Percentiles rank a stretch among this genome's conserved stretches.
Conservation (phyloP, 1,284 basidiomycete genomes). For the Puccinia coronata region DNA sequence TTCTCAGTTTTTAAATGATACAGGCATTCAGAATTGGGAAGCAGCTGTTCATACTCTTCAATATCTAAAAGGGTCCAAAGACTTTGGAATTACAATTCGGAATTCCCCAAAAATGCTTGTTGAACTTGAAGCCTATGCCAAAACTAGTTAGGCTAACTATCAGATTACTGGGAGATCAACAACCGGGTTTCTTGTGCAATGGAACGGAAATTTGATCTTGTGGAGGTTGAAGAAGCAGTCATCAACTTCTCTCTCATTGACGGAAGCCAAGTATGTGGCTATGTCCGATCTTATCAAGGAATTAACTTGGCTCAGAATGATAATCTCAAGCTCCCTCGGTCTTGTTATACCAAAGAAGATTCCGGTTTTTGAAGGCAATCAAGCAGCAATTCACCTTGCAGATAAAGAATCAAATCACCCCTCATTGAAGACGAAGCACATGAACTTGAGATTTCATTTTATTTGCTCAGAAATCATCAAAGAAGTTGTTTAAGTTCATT, state of each 20-base stretch:
- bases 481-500: not conserved
- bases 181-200: not conserved
- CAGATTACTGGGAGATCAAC: not conserved
- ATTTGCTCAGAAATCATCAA: not conserved
- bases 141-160: not conserved
- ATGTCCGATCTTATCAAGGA: not conserved
- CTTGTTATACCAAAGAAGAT: too few relatives aligned
- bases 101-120: not conserved
- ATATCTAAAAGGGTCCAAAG: not conserved
- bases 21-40: not conserved
- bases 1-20: not conserved
- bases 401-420: not conserved
- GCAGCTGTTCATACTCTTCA: not conserved
- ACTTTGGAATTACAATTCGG: slow-evolving; percentile 7
- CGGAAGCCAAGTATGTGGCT: not conserved
- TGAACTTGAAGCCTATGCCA: too few relatives aligned
- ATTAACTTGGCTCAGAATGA: not conserved
- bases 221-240: not conserved
- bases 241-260: not conserved
- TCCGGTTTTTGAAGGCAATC: not conserved
- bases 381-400: not conserved
- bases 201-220: not conserved
- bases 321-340: not conserved
- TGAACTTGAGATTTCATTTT: not conserved
- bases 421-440: not conserved